Percentiles rank a stretch among this genome's conserved stretches.
Conservation (phyloP, 225 moss, liverwort and hornwort genomes). For the Antitrichia curtipendula region DNA sequence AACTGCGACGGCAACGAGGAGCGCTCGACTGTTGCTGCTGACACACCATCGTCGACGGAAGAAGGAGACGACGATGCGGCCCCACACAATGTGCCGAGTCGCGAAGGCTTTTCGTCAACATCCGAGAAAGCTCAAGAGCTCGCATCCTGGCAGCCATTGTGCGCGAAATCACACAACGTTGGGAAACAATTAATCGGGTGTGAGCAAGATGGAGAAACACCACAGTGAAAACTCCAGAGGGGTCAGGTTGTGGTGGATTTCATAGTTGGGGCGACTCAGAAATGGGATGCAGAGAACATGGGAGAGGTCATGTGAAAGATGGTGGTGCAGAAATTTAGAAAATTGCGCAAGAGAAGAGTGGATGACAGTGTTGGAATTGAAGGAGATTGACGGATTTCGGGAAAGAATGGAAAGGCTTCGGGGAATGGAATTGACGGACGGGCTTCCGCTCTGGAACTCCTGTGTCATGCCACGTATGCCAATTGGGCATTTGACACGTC, state of each 20-base stretch:
- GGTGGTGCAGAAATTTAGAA: neutral
- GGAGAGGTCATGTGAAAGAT: neutral
- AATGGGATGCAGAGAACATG: neutral
- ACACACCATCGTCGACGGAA: neutral
- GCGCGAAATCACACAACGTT: neutral
- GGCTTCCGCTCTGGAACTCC: neutral
- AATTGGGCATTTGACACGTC: neutral
- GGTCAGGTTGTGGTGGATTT: neutral
- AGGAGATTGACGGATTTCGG: too few relatives aligned
- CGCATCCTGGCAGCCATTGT: conserved; percentile 28
- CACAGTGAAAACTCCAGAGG: neutral
- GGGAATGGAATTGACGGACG: neutral
- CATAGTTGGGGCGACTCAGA: neutral
- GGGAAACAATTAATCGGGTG: neutral
- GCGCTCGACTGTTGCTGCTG: conserved; percentile 1
- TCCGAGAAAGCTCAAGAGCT: conserved; percentile 9
- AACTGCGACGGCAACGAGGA: conserved; percentile 4
- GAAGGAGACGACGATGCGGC: neutral
- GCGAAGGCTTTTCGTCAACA: neutral
- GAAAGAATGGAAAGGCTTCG: neutral
- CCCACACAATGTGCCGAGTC: neutral
- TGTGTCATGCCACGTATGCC: neutral
- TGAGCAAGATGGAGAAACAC: neutral
- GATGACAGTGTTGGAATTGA: too few relatives aligned
- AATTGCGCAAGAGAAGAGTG: neutral